Percentiles rank a stretch among this genome's conserved stretches.
phyloP scores from a whole-genome alignment of 768 basidiomycete species.

The Pleurotus ostreatus region DNA sequence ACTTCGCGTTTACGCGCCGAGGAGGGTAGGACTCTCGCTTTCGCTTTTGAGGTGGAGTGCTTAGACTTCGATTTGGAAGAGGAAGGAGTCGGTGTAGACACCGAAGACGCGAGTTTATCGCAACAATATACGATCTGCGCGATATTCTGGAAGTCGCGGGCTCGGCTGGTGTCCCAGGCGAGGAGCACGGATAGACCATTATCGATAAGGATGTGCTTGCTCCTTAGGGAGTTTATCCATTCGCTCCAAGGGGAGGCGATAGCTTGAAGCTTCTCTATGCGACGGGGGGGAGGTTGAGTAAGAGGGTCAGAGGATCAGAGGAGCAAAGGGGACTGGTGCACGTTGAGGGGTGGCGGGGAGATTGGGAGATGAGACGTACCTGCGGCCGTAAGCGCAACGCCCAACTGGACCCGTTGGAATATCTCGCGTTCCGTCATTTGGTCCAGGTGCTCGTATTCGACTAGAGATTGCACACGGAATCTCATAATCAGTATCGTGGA shows the following conservation, averaged over 20 bases:
- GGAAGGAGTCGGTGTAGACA: too few relatives aligned
- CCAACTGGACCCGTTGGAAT: slow-evolving; percentile 80
- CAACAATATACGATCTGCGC: slow-evolving; percentile 70
- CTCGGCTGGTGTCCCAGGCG: slow-evolving; percentile 63
- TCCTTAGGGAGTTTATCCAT: slow-evolving; percentile 61
- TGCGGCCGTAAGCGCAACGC: slow-evolving; percentile 69
- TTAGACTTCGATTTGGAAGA: too few relatives aligned
- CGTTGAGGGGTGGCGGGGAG: not conserved
- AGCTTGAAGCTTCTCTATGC: slow-evolving; percentile 76
- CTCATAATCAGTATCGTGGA: too few relatives aligned
- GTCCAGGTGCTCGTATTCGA: slow-evolving; percentile 60
- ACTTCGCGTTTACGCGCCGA: slow-evolving; percentile 22
- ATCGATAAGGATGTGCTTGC: slow-evolving; percentile 49
- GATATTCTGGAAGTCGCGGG: slow-evolving; percentile 73
- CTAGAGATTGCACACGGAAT: slow-evolving; percentile 26
- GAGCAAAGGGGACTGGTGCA: too few relatives aligned
- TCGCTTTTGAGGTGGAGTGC: too few relatives aligned
- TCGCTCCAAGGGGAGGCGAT: slow-evolving; percentile 66
- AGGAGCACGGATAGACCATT: slow-evolving; percentile 59
- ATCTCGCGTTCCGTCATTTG: slow-evolving; percentile 69
- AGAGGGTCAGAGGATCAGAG: too few relatives aligned
- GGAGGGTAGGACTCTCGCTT: too few relatives aligned
- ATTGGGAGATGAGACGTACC: slow-evolving; percentile 33
- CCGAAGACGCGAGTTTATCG: slow-evolving; percentile 39
- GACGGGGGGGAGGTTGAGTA: not conserved